Evolutionary conservation across 164 flowering plant genomes (phyloP).

Genomic region (Aristolochia fimbriata): DNA sequence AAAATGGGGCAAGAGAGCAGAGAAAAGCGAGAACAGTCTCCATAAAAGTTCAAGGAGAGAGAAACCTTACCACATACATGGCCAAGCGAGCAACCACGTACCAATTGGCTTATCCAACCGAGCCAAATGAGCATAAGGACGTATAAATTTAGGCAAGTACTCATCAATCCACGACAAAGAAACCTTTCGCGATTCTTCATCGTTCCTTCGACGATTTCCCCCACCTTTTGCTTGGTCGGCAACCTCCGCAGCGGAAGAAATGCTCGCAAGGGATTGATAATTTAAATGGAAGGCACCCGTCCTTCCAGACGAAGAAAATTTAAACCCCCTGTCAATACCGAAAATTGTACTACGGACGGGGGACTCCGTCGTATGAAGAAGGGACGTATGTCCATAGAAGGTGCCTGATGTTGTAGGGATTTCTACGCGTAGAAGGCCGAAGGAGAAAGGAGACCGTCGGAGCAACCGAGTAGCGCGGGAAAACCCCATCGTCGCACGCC

Average conservation of each 20-base stretch:
- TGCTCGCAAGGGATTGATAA: background rate
- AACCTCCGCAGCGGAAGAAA: conserved; percentile 13
- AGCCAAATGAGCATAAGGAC: conserved; percentile 75
- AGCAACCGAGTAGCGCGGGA: conserved; percentile 26
- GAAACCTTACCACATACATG: conserved; percentile 78
- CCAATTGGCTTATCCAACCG: conserved; percentile 95
- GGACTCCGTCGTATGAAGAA: conserved; percentile 5
- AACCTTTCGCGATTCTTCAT: conserved; percentile 4
- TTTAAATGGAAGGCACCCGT: background rate
- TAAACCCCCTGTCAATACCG: background rate
- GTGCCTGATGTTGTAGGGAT: conserved; percentile 1
- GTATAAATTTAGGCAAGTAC: conserved; percentile 43
- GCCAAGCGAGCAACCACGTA: conserved; percentile 98
- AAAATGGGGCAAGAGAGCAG: background rate
- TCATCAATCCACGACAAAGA: conserved; percentile 61
- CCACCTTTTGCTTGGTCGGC: conserved; percentile 4
- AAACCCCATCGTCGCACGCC: conserved; percentile 22
- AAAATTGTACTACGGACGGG: background rate
- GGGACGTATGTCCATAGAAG: background rate
- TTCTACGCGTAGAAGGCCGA: conserved; percentile 3
- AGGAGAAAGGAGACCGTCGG: conserved; percentile 10
- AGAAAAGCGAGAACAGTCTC: background rate
- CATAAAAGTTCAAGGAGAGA: background rate
- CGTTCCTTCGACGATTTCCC: conserved; percentile 6
- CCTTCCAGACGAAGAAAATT: background rate